phyloP scores from a whole-genome alignment of 441 rosid genomes.

The Cnidoscolus chayamansa region DNA sequence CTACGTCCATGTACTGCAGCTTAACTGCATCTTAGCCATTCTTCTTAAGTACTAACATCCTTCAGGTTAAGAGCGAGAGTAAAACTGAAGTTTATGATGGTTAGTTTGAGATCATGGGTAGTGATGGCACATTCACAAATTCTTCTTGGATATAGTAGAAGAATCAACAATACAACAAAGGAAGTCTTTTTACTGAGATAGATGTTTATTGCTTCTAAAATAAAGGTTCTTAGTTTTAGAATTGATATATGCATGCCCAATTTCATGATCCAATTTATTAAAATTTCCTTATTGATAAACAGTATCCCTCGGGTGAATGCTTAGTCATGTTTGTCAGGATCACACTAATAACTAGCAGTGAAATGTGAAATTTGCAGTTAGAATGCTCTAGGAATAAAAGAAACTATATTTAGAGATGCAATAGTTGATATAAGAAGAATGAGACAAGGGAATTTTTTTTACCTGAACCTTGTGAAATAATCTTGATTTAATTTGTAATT shows the following conservation, averaged over 20 bases:
- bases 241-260: neutral
- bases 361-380: neutral
- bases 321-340: neutral
- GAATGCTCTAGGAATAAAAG: constrained; percentile 6
- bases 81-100: neutral
- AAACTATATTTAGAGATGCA: neutral
- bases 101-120: neutral
- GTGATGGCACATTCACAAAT: neutral
- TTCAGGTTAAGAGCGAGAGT: neutral
- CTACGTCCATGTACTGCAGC: neutral
- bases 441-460: neutral
- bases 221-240: constrained; percentile 1
- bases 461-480: neutral
- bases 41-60: neutral
- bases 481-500: neutral
- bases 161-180: neutral
- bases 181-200: neutral
- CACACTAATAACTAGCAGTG: neutral
- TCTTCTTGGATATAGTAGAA: neutral
- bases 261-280: neutral
- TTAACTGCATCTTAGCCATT: neutral
- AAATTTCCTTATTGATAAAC: neutral
- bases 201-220: neutral
- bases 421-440: neutral
- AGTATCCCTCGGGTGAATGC: neutral